Percentiles rank a stretch among this genome's conserved stretches.
These are phyloP conservation scores for Hypoxylon perforatum DNA, from an alignment of 495 filamentous ascomycete genomes.

Conservation along the genomic window DNA sequence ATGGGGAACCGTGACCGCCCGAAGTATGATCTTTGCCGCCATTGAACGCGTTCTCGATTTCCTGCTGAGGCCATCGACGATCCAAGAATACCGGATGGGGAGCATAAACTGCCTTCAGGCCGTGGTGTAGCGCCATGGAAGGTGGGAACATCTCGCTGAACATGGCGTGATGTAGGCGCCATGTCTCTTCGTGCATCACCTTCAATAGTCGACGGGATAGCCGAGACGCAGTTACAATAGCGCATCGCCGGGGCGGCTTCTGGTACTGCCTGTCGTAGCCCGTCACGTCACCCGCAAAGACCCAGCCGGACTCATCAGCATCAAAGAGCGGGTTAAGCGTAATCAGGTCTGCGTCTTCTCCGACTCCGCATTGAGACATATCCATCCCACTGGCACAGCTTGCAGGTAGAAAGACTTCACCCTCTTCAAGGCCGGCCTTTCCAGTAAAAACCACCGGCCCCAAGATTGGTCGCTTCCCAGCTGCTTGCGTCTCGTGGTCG, in stretches of 20 bases:
- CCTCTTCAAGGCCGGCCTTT: constrained; percentile 66
- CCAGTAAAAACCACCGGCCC: constrained; percentile 76
- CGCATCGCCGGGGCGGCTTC: constrained; percentile 80
- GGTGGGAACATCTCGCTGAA: constrained; percentile 96
- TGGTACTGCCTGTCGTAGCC: constrained; percentile 76
- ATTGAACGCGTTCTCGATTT: constrained; percentile 86
- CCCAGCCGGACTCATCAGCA: constrained; percentile 86
- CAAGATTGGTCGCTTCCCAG: constrained; percentile 76
- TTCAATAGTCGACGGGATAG: constrained; percentile 81
- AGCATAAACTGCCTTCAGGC: constrained; percentile 92
- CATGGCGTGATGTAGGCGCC: constrained; percentile 81
- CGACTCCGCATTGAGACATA: constrained; percentile 81
- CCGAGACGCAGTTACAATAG: constrained; percentile 85
- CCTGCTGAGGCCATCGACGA: constrained; percentile 74
- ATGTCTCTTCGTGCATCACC: constrained; percentile 91
- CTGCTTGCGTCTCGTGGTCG: constrained; percentile 57
- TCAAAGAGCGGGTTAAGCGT: constrained; percentile 96
- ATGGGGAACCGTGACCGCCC: constrained; percentile 72
- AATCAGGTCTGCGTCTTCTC: constrained; percentile 92
- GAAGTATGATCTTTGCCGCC: constrained; percentile 81
- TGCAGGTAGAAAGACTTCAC: constrained; percentile 66
- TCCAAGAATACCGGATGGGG: constrained; percentile 93
- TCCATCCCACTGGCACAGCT: constrained; percentile 71
- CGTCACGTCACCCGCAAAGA: constrained; percentile 84
- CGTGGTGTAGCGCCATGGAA: constrained; percentile 86